Conservation (phyloP, 768 basidiomycete genomes). For the Agaricus sinodeliciosus region DNA sequence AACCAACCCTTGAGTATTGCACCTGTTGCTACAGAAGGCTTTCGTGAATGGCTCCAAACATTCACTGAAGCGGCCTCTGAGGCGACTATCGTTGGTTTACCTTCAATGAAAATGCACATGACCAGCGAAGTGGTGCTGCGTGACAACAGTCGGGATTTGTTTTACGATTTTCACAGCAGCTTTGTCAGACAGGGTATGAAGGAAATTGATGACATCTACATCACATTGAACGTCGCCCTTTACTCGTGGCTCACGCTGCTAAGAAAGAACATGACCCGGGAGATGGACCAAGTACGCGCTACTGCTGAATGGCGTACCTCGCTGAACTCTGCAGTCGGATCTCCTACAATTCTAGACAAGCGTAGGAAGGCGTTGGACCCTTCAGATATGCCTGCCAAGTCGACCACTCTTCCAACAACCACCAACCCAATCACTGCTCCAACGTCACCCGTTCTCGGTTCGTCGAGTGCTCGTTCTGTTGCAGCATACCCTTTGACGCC, state of each 20-base stretch:
- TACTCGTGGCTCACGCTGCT: constrained; percentile 79
- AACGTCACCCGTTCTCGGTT: constrained; percentile 19
- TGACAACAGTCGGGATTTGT: constrained; percentile 33
- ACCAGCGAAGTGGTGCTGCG: constrained; percentile 52
- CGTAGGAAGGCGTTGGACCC: constrained; percentile 32
- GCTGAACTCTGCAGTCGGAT: constrained; percentile 22
- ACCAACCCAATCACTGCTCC: constrained; percentile 14
- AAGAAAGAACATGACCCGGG: constrained; percentile 67
- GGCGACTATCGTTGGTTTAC: constrained; percentile 73
- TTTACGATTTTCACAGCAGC: constrained; percentile 68
- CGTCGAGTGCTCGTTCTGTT: constrained; percentile 2
- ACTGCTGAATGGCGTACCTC: constrained; percentile 47
- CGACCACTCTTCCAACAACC: constrained; percentile 23
- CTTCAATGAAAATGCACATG: constrained; percentile 82
- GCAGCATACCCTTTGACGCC: constrained; percentile 11
- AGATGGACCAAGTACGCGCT: constrained; percentile 69
- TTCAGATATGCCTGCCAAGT: constrained; percentile 21
- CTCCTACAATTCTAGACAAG: constrained; percentile 17
- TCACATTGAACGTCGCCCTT: constrained; percentile 75
- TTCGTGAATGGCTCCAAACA: constrained; percentile 50
- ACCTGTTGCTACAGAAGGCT: constrained; percentile 25
- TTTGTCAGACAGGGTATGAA: constrained; percentile 51
- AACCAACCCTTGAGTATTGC: constrained; percentile 38
- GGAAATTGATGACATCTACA: constrained; percentile 72
- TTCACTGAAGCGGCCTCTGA: constrained; percentile 58